Evolutionary conservation across 371 early-diverging fungal genomes (phyloP).

Genomic region (Chytridium lagenaria): DNA sequence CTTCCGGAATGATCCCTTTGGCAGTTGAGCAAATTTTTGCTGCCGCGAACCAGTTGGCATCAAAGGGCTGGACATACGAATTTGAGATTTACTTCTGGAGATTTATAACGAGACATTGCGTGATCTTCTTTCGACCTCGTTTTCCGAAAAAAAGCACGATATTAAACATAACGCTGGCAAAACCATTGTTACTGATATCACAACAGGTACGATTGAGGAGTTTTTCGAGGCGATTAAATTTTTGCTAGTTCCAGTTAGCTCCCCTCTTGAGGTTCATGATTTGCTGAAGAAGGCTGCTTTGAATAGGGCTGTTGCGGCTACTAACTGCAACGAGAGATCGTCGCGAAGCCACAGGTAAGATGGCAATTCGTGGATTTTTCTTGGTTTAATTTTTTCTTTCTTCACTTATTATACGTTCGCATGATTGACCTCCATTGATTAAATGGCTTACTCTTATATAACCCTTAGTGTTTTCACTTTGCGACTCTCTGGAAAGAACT

Average conservation of each 20-base stretch:
- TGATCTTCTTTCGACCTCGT: conserved; percentile 65
- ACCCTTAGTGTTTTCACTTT: conserved; percentile 84
- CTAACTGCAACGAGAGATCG: conserved; percentile 94
- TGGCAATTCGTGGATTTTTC: no score
- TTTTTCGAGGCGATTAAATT: no score
- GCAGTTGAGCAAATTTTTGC: conserved; percentile 87
- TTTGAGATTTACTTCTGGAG: conserved; percentile 90
- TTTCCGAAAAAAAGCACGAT: conserved; percentile 78
- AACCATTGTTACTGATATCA: conserved; percentile 80
- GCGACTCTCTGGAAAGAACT: conserved; percentile 75
- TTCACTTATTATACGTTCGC: no score
- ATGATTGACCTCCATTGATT: no score
- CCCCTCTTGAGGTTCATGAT: conserved; percentile 72
- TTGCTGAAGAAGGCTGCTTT: conserved; percentile 49
- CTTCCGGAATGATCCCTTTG: conserved; percentile 87
- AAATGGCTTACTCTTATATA: no score
- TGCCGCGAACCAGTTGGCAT: conserved; percentile 70
- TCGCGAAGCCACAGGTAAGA: conserved; percentile 90
- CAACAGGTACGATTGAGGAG: no score
- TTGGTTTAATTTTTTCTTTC: no score
- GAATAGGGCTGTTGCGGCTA: conserved; percentile 84
- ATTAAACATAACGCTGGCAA: conserved; percentile 79
- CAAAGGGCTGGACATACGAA: conserved; percentile 86
- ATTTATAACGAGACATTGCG: conserved; percentile 96
- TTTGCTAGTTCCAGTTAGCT: conserved; percentile 41